Evolutionary conservation across 306 rosid genomes (phyloP).

Genomic region (Datisca glomerata): DNA sequence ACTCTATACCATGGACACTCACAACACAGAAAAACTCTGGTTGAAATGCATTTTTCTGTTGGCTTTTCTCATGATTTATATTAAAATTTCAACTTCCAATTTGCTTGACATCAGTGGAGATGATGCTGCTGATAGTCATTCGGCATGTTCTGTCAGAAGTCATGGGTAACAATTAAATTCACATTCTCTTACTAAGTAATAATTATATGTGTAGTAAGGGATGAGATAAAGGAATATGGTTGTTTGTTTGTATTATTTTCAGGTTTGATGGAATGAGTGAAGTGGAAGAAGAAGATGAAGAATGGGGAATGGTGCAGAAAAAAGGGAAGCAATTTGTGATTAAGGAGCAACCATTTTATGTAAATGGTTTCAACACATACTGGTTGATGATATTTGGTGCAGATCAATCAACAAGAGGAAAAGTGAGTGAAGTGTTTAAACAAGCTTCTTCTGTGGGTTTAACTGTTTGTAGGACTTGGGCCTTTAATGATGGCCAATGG

Average conservation of each 20-base stretch:
- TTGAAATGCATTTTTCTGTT: conserved; percentile 16
- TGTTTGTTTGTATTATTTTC: too few species aligned
- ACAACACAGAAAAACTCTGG: conserved; percentile 6
- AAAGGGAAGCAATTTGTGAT: conserved; percentile 82
- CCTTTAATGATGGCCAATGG: conserved; percentile 95
- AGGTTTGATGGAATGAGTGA: conserved; percentile 31
- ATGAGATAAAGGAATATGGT: too few species aligned
- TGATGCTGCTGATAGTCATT: conserved; percentile 22
- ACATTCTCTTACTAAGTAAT: background rate
- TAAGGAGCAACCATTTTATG: conserved; percentile 66
- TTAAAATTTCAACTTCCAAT: conserved; percentile 17
- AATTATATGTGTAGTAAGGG: background rate
- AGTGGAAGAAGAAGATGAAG: conserved; percentile 21
- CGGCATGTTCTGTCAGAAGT: conserved; percentile 16
- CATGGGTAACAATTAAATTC: conserved; percentile 21
- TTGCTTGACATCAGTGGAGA: conserved; percentile 22
- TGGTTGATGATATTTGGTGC: conserved; percentile 93
- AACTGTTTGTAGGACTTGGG: conserved; percentile 95
- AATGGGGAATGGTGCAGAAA: conserved; percentile 71
- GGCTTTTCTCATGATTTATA: conserved; percentile 20
- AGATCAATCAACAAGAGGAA: conserved; percentile 78
- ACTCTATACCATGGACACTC: conserved; percentile 36
- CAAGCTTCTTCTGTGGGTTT: conserved; percentile 72
- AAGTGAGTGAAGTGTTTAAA: conserved; percentile 64
- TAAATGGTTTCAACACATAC: conserved; percentile 93